Base-by-base conservation (phyloP, 371 early-diverging fungal species). In the Sanchytrium tribonematis region DNA sequence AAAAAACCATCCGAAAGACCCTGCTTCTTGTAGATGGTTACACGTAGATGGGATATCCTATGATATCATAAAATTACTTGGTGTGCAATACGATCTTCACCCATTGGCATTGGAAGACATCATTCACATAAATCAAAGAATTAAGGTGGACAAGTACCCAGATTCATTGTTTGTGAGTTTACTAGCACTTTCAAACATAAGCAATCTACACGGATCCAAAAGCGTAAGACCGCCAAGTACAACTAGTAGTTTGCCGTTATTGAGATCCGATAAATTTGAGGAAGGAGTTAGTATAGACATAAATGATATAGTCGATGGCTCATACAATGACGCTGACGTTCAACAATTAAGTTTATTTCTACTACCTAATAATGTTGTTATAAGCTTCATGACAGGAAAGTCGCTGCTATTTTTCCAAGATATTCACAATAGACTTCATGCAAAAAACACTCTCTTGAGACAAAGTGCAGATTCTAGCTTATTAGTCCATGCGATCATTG, bases 21-120 rank as follows among this genome's bases (percentile, higher is more conserved):
- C 48, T 48, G 5, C 5, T 48, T 75, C 76, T 0, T 77, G 78
- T 22, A 71, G 80, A 12, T 80, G 80, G 80, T 77, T 80, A 68
- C 77, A 78, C 30, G 75, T 80, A 31, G 78, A 78, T 17, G 80
- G 80, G 22, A 73, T 80, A 70, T 73, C 74, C 31, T 80, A 75
- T 74, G 78, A 80, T 69, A 76, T 80, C 31, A 78, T 80, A 69
- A 76, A 75, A 30, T 69, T 71, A 0, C 72, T 80, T 12, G 72
- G 77, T 5, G 32, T 74, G 1, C 68, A 71, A 66, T 78, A 77
- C 69, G 73, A 77, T 16, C 68, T 80, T 28, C 80, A 80, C 69
- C 80, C 78, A 29, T 71, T 80, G 27, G 75, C 78, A 0, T 73
- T 80, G 0, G 80, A 80, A 68, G 80, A 80, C 68, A 65, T 74